Percentiles rank a stretch among this genome's conserved stretches.
phyloP scores from a whole-genome alignment of 805 yeast species.

The Priceomyces carsonii region DNA sequence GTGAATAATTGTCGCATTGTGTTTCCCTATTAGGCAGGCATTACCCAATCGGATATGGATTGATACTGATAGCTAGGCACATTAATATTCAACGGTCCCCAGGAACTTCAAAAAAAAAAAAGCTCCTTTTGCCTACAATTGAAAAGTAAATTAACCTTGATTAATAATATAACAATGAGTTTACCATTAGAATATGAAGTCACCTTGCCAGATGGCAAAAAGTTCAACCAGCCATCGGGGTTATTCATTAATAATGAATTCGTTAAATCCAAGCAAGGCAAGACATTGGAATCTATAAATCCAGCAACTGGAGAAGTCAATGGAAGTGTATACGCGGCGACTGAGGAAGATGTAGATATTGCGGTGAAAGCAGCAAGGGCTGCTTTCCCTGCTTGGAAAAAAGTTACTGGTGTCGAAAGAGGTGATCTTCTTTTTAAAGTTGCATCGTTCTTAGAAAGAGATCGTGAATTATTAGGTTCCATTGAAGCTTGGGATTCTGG shows the following conservation, averaged over 20 bases:
- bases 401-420: slow-evolving; percentile 44
- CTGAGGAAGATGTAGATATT: slow-evolving; percentile 41
- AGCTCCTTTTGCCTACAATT: too few relatives aligned
- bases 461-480: slow-evolving; percentile 34
- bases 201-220: slow-evolving; percentile 51
- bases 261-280: slow-evolving; percentile 33
- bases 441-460: slow-evolving; percentile 34
- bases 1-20: too few relatives aligned
- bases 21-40: too few relatives aligned
- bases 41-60: too few relatives aligned
- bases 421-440: slow-evolving; percentile 37
- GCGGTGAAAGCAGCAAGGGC: slow-evolving; percentile 40
- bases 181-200: slow-evolving; percentile 39
- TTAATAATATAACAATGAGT: too few relatives aligned
- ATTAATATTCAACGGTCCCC: too few relatives aligned
- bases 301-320: slow-evolving; percentile 46
- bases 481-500: slow-evolving; percentile 51
- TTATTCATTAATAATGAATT: slow-evolving; percentile 51
- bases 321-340: slow-evolving; percentile 43
- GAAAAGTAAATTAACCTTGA: too few relatives aligned
- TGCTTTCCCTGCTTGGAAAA: slow-evolving; percentile 49
- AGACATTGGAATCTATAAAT: slow-evolving; percentile 42
- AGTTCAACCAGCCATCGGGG: slow-evolving; percentile 60
- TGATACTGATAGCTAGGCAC: too few relatives aligned
- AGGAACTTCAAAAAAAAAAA: too few relatives aligned